These are phyloP conservation scores for Protostelium mycophagum DNA, from an alignment of 78 protist species.

Conservation along the genomic window DNA sequence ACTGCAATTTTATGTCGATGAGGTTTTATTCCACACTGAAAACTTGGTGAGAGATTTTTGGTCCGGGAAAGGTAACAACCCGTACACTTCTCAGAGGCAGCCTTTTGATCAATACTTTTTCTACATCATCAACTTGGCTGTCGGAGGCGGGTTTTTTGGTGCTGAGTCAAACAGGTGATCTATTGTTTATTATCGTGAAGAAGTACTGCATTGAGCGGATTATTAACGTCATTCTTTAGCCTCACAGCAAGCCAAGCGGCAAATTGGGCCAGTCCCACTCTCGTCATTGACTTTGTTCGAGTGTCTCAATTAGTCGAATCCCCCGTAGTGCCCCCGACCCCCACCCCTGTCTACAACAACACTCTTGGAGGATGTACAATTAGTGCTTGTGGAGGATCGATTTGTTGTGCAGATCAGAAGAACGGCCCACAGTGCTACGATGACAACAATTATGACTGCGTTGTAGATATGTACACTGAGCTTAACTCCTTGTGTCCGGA, in stretches of 20 bases:
- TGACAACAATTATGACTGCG: neutral
- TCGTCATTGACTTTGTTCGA: neutral
- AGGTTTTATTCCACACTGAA: neutral
- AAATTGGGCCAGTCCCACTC: neutral
- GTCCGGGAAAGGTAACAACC: neutral
- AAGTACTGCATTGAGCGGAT: too few species aligned
- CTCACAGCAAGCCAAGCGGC: neutral
- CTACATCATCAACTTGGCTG: neutral
- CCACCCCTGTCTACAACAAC: neutral
- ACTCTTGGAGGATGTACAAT: neutral
- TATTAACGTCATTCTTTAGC: too few species aligned
- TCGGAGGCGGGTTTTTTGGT: neutral
- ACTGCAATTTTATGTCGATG: neutral
- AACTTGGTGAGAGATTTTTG: neutral
- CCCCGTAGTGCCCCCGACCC: neutral
- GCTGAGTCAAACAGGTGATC: neutral
- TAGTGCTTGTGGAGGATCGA: neutral
- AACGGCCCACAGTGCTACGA: neutral
- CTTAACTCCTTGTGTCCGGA: neutral
- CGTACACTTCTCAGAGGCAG: neutral
- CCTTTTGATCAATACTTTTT: neutral
- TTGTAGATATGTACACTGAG: neutral
- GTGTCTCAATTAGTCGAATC: neutral
- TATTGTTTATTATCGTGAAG: too few species aligned
- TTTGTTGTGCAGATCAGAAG: neutral